Base-by-base conservation (phyloP, 2,329 filamentous ascomycete species). In the Lasiodiplodia sp. region DNA sequence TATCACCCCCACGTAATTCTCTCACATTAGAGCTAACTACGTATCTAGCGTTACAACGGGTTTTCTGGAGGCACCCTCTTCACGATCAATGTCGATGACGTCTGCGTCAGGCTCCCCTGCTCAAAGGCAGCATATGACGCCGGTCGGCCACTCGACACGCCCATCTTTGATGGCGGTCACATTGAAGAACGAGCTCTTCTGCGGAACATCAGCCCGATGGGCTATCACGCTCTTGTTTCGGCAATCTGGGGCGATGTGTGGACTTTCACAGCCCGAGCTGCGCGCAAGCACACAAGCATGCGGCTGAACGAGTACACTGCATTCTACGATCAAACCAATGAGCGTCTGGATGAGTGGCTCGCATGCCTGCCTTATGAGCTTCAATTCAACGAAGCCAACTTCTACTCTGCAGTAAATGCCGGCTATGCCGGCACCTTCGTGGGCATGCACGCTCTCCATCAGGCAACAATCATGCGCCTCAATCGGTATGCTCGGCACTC, bases 231-330 rank as follows among this genome's bases (percentile, higher is more conserved):
- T 65, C 83, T 90, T 67, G 85, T 92, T 57, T 83, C 87, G 18
- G 85, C 88, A 21, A 84, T 92, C 8, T 92, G 89, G 89, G 88
- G 86, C 7, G 87, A 90, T 63, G 86, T 90, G 1, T 85, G 89
- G 74, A 84, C 87, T 16, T 86, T 87, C 58, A 85, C 88, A 18
- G 87, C 87, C 72, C 84, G 87, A 55, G 77, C 84, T 25, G 80
- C 75, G 68, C 76, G 79, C 7, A 63, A 53, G 28, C 18, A 51
- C 14, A 47, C 51, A 56, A 56, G 51, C 31, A 49, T 56, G 23
- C 40, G 51, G 18, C 25, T 64, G 4, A 40, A 56, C 18, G 67
- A 56, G 16, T 85, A 86, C 69, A 84, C 87, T 69, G 74, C 80
- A 6, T 87, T 87, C 71, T 85, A 90, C 68, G 80, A 83, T 8